Evolutionary conservation across 2,329 filamentous ascomycete species (phyloP), one percentile per base, ranked within the genome.

Genomic region (Rasamsonia emersonii): DNA sequence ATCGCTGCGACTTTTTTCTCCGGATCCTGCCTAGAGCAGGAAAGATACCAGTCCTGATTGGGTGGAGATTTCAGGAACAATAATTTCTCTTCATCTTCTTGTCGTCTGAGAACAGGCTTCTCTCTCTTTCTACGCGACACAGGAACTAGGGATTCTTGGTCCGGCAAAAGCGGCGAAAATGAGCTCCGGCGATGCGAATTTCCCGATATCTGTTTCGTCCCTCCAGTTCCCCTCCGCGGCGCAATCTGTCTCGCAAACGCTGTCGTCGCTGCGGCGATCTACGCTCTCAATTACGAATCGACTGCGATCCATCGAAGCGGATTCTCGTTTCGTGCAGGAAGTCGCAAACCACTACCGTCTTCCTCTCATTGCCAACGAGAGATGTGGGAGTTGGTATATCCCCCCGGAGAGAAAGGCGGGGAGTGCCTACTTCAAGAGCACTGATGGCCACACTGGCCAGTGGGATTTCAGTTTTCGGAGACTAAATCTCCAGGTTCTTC

Each of bases 341-440:
- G 78, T 86, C 0, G 55, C 59, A 11, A 46, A 56, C 9, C 50
- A 59, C 28, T 60, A 68, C 44, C 42, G 49, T 3, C 65, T 89
- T 2, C 86, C 86, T 0, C 65, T 96, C 2, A 68, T 96, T 9
- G 86, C 89, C 18, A 98, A 98, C 53, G 88, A 96, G 65, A 75
- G 91, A 38, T 96, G 91, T 56, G 91, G 91, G 1, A 89, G 84
- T 59, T 98, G 91, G 91, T 96, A 96, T 56, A 82, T 96, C 16
- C 60, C 64, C 3, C 79, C 79, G 0, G 57, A 57, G 5, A 50
- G 50, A 16, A 91, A 89, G 58, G 61, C 54, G 1, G 82, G 75
- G 18, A 86, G 82, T 43, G 84, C 82, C 18, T 98, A 96, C 61
- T 98, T 96, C 63, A 98, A 98, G 68, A 93, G 85, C 60, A 98